These are phyloP conservation scores for Monosporozyma servazzii DNA, from an alignment of 805 yeast genomes.

Conservation along the genomic window DNA sequence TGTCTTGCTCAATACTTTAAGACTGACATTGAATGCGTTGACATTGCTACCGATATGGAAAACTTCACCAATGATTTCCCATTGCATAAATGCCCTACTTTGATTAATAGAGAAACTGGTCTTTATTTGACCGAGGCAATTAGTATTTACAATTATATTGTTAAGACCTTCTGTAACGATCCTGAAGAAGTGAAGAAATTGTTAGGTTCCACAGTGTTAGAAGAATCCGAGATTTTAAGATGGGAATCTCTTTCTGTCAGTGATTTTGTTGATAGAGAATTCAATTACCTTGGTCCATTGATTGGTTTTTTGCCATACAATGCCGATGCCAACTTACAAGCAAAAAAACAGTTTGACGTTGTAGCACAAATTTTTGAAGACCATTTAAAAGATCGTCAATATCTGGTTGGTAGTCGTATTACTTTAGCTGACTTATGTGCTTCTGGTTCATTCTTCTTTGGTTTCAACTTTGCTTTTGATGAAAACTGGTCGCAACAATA, in stretches of 20 bases:
- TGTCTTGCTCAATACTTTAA: constrained; percentile 50
- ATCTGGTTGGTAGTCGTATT: constrained; percentile 58
- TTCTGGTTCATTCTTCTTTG: constrained; percentile 12
- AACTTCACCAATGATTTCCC: constrained; percentile 46
- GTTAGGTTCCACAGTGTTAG: constrained; percentile 40
- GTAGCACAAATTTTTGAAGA: constrained; percentile 42
- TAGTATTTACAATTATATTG: constrained; percentile 48
- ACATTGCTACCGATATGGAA: constrained; percentile 20
- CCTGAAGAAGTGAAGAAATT: constrained; percentile 34
- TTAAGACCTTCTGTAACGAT: constrained; percentile 26
- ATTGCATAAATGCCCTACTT: constrained; percentile 54
- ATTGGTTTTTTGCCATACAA: constrained; percentile 61
- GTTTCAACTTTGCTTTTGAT: constrained; percentile 47
- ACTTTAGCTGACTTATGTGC: constrained; percentile 28
- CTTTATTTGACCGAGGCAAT: constrained; percentile 59
- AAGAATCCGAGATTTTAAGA: constrained; percentile 41
- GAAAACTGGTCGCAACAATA: constrained; percentile 48
- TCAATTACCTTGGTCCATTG: constrained; percentile 43
- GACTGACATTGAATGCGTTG: constrained; percentile 47
- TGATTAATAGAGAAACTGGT: constrained; percentile 56
- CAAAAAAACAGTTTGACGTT: constrained; percentile 31
- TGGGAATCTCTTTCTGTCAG: constrained; percentile 71
- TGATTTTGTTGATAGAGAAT: constrained; percentile 46
- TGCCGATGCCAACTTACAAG: constrained; percentile 50
- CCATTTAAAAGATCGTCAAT: constrained; percentile 50